Evolutionary conservation across 1,284 basidiomycete species (phyloP), one percentile per base, ranked within the genome.

Genomic region (Gomphus bonarii): DNA sequence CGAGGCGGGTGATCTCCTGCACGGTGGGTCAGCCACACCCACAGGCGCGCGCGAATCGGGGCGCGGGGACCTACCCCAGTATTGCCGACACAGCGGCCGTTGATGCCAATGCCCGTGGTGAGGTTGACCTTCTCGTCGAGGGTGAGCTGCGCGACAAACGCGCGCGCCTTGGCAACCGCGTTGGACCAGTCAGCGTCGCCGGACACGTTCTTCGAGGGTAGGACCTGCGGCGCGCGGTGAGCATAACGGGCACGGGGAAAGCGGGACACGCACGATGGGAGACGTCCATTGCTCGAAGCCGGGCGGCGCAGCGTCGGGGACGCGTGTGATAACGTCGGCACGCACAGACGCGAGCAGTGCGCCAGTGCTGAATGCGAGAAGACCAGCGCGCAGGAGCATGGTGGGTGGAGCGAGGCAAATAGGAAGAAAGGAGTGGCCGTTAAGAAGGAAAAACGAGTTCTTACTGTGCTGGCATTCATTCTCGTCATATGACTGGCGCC

Each of bases 41-140:
- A 30, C 18, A 1, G 18, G n/a, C 7, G 47, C 31, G 18, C 1
- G 52, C n/a, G 20, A 30, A 25, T 11, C 31, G 14, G 30, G 2
- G 5, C 3, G 43, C 7, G 7, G 44, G 9, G 9, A 51, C 56
- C 54, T 66, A 63, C 68, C 6, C 79, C 76, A 9, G 74, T 68
- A 63, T 82, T 73, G 60, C 84, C 84, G 53, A 84, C 82, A 67
- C 85, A 88, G n/a, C 76, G 77, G 0, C 82, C 79, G 53, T 65
- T 67, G 57, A 63, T 62, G n/a, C 79, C 80, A 6, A 79, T 73
- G 58, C 80, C 80, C 10, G 80, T 81, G 6, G 72, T 72, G 2
- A 80, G 62, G 58, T 73, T 79, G 30, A 78, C 73, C 65, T 81
- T 80, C 62, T 80, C 73, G 50, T 78, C 74, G 22, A 81, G 66